Evolutionary conservation across 2,329 filamentous ascomycete genomes (phyloP), one percentile per base, ranked within the genome.

Genomic region (Cytospora schulzeri): DNA sequence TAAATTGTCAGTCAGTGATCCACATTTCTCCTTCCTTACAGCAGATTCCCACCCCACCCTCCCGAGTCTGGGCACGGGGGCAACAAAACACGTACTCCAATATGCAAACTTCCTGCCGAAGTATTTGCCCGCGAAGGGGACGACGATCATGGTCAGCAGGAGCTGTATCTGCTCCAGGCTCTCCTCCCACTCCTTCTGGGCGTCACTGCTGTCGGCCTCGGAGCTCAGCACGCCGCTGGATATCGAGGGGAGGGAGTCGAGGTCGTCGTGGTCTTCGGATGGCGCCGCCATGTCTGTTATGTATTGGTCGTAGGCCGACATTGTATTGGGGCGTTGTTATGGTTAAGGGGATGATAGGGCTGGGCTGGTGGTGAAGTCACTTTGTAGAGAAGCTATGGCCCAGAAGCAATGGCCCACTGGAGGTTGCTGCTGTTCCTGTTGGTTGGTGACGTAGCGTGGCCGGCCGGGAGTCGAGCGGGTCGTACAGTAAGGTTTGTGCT

Each of bases 81-180:
- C 9, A 41, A 41, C 5, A 41, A 41, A 28, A 82, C n/a, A n/a
- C 90, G 76, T 83, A 97, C 94, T 92, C 92, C 93, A 97, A 75
- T 96, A 97, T 66, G 94, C 94, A 80, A 93, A 96, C 77, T 92
- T 96, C 76, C 95, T 86, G 54, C 95, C 95, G 76, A 97, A 87
- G 79, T 93, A 98, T 79, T 98, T 99, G 65, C 95, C 95, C 70
- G 92, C 81, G 76, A 96, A 97, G 3, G 95, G 95, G 58, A 99
- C 90, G 70, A 98, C 78, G 57, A 98, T 91, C 92, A 99, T 96
- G 24, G 91, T 96, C 74, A 98, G 78, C 70, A 99, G 83, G 69
- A 98, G 83, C 80, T 99, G 93, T 66, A 99, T 79, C 79, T 99
- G 95, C 77, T 97, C 92, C 68, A 99, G 80, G 72, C 91, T 96